phyloP scores from a whole-genome alignment of 2,329 filamentous ascomycete species.

The Xylaria sp. region DNA sequence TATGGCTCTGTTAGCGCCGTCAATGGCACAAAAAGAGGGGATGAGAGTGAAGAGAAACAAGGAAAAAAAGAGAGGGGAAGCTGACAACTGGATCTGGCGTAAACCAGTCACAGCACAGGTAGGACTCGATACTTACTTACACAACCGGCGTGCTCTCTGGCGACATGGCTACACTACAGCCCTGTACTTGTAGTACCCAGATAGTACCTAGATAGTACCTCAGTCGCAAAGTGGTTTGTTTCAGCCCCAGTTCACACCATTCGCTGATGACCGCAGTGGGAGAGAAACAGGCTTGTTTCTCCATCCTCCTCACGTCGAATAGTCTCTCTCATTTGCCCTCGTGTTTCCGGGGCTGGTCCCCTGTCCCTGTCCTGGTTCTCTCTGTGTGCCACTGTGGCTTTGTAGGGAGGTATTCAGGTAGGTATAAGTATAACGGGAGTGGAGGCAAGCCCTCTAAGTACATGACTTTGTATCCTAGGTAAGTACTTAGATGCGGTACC shows the following conservation, averaged over 20 bases:
- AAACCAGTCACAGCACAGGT: not conserved
- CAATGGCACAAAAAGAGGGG: not conserved
- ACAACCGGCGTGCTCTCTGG: not conserved
- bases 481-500: not conserved
- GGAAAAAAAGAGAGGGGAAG: not conserved
- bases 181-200: no score
- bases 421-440: not conserved
- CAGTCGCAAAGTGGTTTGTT: conserved; percentile 12
- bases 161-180: no score
- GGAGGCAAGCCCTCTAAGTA: not conserved
- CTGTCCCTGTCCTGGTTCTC: not conserved
- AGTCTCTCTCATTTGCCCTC: conserved; percentile 2
- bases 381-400: conserved; percentile 13
- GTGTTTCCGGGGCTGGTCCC: not conserved
- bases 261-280: not conserved
- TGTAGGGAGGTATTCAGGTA: no score
- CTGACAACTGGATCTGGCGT: conserved; percentile 1
- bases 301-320: conserved; percentile 7
- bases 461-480: no score
- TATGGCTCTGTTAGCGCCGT: not conserved
- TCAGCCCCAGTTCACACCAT: conserved; percentile 15
- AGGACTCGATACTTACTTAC: not conserved
- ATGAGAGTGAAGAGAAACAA: not conserved
- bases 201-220: no score
- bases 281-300: not conserved